Evolutionary conservation across 2,329 filamentous ascomycete species (phyloP), one percentile per base, ranked within the genome.

Genomic region (Arthrobotrys musiformis): DNA sequence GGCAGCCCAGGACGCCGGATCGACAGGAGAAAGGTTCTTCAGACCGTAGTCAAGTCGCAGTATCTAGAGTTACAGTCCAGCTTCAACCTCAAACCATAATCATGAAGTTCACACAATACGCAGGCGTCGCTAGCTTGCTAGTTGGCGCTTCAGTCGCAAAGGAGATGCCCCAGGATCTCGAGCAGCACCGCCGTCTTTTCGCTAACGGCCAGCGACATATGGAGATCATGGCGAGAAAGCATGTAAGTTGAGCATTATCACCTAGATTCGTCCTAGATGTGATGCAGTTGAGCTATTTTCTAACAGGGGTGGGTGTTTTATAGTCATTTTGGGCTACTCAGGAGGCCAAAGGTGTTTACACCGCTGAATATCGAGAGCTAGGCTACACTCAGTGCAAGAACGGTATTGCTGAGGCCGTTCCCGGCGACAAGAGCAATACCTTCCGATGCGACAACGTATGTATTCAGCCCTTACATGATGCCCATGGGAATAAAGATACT

Each of bases 181-280:
- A 75, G 56, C 70, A 63, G 11, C 67, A 64, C 17, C 63, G 56
- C 28, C 44, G 46, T 37, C 19, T 69, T 33, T 75, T 68, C 56
- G 70, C 70, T 60, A 75, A 62, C 28, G 70, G 70, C 37, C 30
- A 60, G 56, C 70, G 70, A 35, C 70, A 75, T 56, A 54, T 62
- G 63, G 33, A 75, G 70, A 75, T 75, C 58, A 75, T 75, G 70
- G 19, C 62, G n/a, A 63, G 56, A 56, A 75, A 75, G 56, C 70
- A 75, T 63, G 70, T 75, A 69, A 62, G 70, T 62, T 58, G 9
- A 37, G 35, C 62, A 30, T 22, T 30, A 35, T 40, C 2, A 35
- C 37, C 54, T 48, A 35, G 8, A n/a, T 40, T 75, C 19, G 28
- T 64, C 46, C 46, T 48, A 40, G 52, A 60, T 50, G 37, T 66